Evolutionary conservation across 306 rosid species (phyloP).

Genomic region (Cicer pinnatifidum): DNA sequence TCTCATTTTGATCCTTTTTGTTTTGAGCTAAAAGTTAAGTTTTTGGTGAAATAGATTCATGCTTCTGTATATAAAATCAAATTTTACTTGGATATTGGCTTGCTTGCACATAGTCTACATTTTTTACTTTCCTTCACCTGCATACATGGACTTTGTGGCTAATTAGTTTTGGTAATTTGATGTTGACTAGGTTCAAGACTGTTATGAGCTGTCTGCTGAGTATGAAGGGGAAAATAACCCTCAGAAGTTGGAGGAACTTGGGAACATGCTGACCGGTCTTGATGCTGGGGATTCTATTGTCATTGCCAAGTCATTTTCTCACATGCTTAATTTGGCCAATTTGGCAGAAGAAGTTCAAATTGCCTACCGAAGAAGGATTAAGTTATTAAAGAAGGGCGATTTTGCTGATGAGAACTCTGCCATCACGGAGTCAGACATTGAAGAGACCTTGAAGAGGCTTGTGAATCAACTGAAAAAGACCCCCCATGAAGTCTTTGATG

Average conservation of each 20-base stretch:
- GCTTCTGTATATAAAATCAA: neutral
- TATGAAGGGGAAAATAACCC: constrained; percentile 79
- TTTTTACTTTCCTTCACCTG: neutral
- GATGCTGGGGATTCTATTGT: constrained; percentile 98
- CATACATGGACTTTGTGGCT: constrained; percentile 18
- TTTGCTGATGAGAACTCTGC: constrained; percentile 94
- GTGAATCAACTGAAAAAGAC: constrained; percentile 79
- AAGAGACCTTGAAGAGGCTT: constrained; percentile 95
- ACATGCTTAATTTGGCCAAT: constrained; percentile 98
- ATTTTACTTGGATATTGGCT: neutral
- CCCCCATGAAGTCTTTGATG: constrained; percentile 89
- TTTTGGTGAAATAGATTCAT: constrained; percentile 10
- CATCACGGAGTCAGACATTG: constrained; percentile 93
- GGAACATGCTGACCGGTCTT: constrained; percentile 82
- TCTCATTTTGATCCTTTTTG: constrained; percentile 17
- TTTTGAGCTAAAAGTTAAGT: neutral
- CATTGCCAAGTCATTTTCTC: constrained; percentile 91
- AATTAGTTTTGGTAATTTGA: constrained; percentile 40
- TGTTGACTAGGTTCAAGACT: constrained; percentile 85
- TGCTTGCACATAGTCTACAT: neutral
- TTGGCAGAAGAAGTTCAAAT: constrained; percentile 98
- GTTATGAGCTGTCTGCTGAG: constrained; percentile 94
- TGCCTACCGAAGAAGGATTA: constrained; percentile 94
- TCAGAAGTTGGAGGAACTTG: constrained; percentile 88
- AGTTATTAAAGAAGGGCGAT: constrained; percentile 89